phyloP scores from a whole-genome alignment of 257 asterid genomes.

The Apocynum venetum region DNA sequence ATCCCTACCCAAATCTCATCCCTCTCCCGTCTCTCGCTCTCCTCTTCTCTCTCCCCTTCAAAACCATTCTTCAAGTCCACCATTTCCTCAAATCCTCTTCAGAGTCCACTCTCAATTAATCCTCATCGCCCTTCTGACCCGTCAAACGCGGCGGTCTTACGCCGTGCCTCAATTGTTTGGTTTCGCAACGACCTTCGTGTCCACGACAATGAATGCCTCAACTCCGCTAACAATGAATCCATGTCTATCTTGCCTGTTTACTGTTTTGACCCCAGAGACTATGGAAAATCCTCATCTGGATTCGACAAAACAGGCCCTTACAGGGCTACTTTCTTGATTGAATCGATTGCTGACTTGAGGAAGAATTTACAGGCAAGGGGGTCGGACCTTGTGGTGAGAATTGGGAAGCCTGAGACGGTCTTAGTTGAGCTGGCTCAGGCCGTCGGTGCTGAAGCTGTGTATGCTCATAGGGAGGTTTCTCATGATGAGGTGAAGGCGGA shows the following conservation, averaged over 20 bases:
- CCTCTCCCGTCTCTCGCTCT: constrained; percentile 47
- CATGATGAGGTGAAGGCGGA: constrained; percentile 82
- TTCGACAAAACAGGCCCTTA: constrained; percentile 87
- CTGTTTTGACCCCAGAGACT: constrained; percentile 95
- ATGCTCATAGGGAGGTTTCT: constrained; percentile 79
- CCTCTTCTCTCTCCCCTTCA: constrained; percentile 42
- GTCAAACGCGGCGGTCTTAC: constrained; percentile 57
- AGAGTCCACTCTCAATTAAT: constrained; percentile 40
- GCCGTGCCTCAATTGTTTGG: constrained; percentile 83
- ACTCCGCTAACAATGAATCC: constrained; percentile 74
- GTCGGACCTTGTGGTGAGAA: constrained; percentile 85
- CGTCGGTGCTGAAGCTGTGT: constrained; percentile 88
- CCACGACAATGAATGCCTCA: constrained; percentile 85
- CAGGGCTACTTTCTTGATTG: constrained; percentile 68
- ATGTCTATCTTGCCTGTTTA: constrained; percentile 80
- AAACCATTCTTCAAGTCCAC: constrained; percentile 48
- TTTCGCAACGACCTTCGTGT: constrained; percentile 96
- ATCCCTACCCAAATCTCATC: constrained; percentile 81
- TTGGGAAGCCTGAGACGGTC: constrained; percentile 85
- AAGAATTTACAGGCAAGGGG: constrained; percentile 68
- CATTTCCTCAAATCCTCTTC: constrained; percentile 62
- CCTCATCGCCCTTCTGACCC: constrained; percentile 83
- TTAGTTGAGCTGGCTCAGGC: constrained; percentile 75
- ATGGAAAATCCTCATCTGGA: constrained; percentile 82
- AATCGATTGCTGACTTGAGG: constrained; percentile 70